Evolutionary conservation across 2,329 filamentous ascomycete genomes (phyloP), one percentile per base, ranked within the genome.

Genomic region (Aspergillus sp.): DNA sequence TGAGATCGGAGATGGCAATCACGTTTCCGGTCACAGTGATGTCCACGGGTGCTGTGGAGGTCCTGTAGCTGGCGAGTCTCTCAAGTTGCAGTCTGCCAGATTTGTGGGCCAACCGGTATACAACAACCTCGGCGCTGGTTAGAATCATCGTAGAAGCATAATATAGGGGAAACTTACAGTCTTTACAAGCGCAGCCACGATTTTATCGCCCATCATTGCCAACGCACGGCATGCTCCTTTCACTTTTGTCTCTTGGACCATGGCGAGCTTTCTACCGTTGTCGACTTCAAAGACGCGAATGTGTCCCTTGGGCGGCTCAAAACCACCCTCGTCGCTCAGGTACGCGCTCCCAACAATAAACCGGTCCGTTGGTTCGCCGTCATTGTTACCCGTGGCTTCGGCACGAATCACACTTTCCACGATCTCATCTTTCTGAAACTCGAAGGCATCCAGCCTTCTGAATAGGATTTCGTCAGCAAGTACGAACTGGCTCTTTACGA

Each of bases 271-370:
- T 50, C 90, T 84, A 52, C 91, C 85, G 56, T 85, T 84, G 31
- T 76, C 76, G 59, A 98, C 86, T 51, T 96, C 93, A 33, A 98
- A 85, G 0, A 98, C 82, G 2, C 98, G 71, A 14, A 99, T 90
- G 12, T 93, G 87, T 1, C 95, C 95, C 39, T 85, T 81, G n/a
- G 82, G 80, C 14, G 82, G 77, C 11, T 82, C 80, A 17, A 81
- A 31, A 1, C 27, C 75, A 3, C 76, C 76, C 9, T 86, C 84
- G 46, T 90, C 80, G 44, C 37, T 23, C 12, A 93, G 71, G 66
- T 89, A 93, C 55, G 90, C 90, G 0, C 95, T 98, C 6, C 95
- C 95, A 6, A 98, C 85, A n/a, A 98, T 79, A 68, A 98, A 98
- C 43, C 92, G 82, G 71, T 98, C 93, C 57, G 70, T 76, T 2